Evolutionary conservation across 2,329 filamentous ascomycete genomes (phyloP), one percentile per base, ranked within the genome.

Genomic region (Aureobasidium sp.): DNA sequence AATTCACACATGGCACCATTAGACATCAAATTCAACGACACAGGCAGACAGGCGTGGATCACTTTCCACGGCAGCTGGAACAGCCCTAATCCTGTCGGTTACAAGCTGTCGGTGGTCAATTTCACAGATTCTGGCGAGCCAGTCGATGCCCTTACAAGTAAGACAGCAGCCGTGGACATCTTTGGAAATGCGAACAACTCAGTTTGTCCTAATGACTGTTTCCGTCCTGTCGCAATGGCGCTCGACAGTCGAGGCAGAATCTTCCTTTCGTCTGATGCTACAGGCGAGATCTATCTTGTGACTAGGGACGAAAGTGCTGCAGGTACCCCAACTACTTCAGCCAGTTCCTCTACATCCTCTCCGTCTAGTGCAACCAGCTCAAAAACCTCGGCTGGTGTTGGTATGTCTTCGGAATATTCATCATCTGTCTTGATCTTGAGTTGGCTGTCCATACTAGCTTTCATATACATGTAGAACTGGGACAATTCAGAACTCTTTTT

Each of bases 31-130:
- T 91, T 91, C 75, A 78, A 82, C 64, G 68, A 76, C 44, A 82
- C 82, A 39, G 81, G 79, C 13, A 79, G 77, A 1, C 75, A 76
- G 2, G 87, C 86, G 1, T 91, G 83, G 74, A 75, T 91, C 21
- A 78, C 84, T 0, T 89, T 91, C 73, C 88, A 90, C 71, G 88
- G 88, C 14, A 87, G 83, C 71, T 90, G 87, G 78, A 75, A 83
- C 63, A 74, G 79, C 14, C 70, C 75, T 34, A 66, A 72, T 0
- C 79, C 80, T 30, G 73, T 77, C 2, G 80, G 80, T 32, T 82
- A 82, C 70, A 80, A 81, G 64, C 67, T 83, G 60, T 76, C 74
- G 29, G 70, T 77, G 5, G 71, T 83, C 8, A 69, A 71, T 7
- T 82, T 82, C 64, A 65, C 73, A 30, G 73, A 77, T 48, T 14